Evolutionary conservation across 805 yeast species (phyloP), one percentile per base, ranked within the genome.

Genomic region (Clavispora phyllophila): DNA sequence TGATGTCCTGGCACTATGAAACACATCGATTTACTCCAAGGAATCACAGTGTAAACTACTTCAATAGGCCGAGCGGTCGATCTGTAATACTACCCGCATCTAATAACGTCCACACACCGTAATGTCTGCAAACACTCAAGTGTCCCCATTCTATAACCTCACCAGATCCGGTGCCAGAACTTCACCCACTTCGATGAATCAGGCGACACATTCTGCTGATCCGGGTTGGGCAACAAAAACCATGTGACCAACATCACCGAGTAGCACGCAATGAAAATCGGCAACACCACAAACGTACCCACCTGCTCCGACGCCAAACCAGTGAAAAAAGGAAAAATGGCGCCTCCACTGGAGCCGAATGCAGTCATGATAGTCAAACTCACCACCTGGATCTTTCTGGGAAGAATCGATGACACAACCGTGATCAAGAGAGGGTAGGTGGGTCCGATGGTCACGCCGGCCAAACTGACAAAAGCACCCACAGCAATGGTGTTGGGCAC

Each of bases 281-380:
- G 60, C 43, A 57, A 47, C 27, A 57, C 56, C 5, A 55, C 61
- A 39, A 36, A 57, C 4, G 60, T 51, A 1, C 61, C 61, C 3
- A 47, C 48, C n/a, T 29, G 36, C 39, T 57, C 55, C 26, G 58
- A 49, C 5, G 52, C 45, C 44, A 56, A 47, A 3, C 61, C 61
- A 10, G 51, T 51, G 31, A 56, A 19, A 35, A 57, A 56, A 4
- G 61, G 60, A 28, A 57, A 40, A 9, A 57, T 9, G 7, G 61
- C 61, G 1, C 60, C 59, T 6, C 60, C 60, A 19, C 55, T 52
- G 13, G 58, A 49, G 10, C 60, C 61, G 43, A 57, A 57, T 9
- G 60, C 59, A 1, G 58, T 50, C 40, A 51, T 46, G 39, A 56
- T 56, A n/a, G 59, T 56, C 22, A 55, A 40, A n/a, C 54, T 43